Percentiles rank a stretch among this genome's conserved stretches.
phyloP scores from a whole-genome alignment of 2,329 filamentous ascomycete species.

The Blumeria hordei region DNA sequence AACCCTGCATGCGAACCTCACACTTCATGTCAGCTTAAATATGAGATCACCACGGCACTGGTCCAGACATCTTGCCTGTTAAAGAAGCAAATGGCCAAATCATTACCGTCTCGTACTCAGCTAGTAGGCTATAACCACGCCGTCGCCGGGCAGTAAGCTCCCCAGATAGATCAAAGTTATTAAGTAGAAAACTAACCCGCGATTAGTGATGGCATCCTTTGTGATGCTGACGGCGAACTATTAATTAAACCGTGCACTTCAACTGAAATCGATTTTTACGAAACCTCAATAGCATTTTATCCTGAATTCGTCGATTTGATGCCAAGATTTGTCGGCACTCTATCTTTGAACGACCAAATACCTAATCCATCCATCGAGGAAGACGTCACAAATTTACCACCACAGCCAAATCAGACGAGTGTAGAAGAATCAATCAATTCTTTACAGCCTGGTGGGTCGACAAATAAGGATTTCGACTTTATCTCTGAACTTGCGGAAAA shows the following conservation, averaged over 20 bases:
- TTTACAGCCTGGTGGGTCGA: no score
- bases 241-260: slow-evolving; percentile 87
- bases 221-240: slow-evolving; percentile 57
- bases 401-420: no score
- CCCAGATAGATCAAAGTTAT: slow-evolving; percentile 1
- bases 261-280: slow-evolving; percentile 75
- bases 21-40: no score
- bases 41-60: no score
- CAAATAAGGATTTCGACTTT: no score
- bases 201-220: slow-evolving; percentile 66
- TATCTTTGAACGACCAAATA: slow-evolving; percentile 38
- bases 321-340: slow-evolving; percentile 61
- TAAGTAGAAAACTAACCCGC: slow-evolving; percentile 5
- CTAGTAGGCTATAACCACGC: slow-evolving; percentile 49
- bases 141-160: slow-evolving; percentile 62
- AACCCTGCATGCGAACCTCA: no score
- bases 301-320: slow-evolving; percentile 57
- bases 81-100: slow-evolving; percentile 16
- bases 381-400: no score
- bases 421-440: no score
- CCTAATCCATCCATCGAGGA: slow-evolving; percentile 9
- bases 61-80: no score
- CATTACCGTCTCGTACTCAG: slow-evolving; percentile 22
- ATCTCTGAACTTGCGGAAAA: no score
- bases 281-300: slow-evolving; percentile 37